These are phyloP conservation scores for Pythium utonaiense DNA, from an alignment of 352 stramenopile species.

Conservation along the genomic window DNA sequence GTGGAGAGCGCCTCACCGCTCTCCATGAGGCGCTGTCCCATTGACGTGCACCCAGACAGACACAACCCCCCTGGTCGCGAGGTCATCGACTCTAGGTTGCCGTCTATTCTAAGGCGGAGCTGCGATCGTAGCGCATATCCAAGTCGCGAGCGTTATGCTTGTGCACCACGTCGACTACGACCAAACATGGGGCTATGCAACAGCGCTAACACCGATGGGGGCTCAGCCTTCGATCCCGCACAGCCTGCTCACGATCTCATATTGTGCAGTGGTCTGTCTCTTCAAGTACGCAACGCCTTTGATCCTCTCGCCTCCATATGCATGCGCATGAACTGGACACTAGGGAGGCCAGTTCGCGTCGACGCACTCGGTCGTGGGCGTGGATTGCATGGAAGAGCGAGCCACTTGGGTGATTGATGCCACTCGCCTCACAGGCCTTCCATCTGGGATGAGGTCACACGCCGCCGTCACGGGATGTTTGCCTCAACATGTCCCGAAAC, in stretches of 20 bases:
- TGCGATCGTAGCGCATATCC: slow-evolving; percentile 9
- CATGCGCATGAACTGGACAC: neutral
- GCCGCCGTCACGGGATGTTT: neutral
- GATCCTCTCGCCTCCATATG: neutral
- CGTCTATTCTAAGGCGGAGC: slow-evolving; percentile 7
- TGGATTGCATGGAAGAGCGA: neutral
- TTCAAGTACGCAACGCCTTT: neutral
- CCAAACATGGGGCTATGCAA: too few species aligned
- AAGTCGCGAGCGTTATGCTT: neutral
- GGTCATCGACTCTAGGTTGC: too few species aligned
- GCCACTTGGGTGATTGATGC: neutral
- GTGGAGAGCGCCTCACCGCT: too few species aligned
- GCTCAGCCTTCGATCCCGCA: too few species aligned
- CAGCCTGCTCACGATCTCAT: too few species aligned
- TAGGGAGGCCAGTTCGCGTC: neutral
- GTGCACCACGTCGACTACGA: too few species aligned
- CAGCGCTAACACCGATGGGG: too few species aligned
- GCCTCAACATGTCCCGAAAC: neutral
- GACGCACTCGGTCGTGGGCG: neutral
- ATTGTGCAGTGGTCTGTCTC: neutral
- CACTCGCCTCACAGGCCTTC: neutral
- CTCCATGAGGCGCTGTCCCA: too few species aligned
- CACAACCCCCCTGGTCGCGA: neutral
- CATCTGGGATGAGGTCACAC: slow-evolving; percentile 2
- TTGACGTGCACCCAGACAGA: neutral